Conservation (phyloP, 2,329 filamentous ascomycete species). For the Phaeomoniella chlamydospora region DNA sequence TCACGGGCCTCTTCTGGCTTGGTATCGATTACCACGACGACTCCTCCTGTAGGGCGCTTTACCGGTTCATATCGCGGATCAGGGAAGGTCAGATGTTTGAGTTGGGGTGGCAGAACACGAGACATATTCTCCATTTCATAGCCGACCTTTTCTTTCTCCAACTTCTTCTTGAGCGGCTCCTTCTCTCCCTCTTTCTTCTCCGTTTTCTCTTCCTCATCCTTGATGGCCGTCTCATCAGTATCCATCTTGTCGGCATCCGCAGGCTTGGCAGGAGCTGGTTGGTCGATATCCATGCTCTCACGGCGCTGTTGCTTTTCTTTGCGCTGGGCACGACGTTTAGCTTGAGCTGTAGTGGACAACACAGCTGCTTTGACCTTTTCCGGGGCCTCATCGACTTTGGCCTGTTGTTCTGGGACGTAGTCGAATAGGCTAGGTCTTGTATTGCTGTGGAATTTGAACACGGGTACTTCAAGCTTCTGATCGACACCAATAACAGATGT, state of each 20-base stretch:
- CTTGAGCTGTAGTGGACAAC: conserved; percentile 89
- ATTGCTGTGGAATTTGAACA: conserved; percentile 91
- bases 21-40: conserved; percentile 79
- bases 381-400: conserved; percentile 85
- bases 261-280: conserved; percentile 53
- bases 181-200: conserved; percentile 43
- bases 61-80: conserved; percentile 86
- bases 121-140: conserved; percentile 97
- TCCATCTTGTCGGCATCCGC: conserved; percentile 77
- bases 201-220: conserved; percentile 45
- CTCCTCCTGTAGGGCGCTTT: conserved; percentile 85
- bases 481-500: conserved; percentile 93
- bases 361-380: conserved; percentile 92
- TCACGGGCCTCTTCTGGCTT: conserved; percentile 64
- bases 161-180: conserved; percentile 68
- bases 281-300: conserved; percentile 92
- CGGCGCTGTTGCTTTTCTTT: conserved; percentile 81
- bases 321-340: conserved; percentile 84
- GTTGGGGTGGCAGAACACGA: conserved; percentile 75
- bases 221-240: conserved; percentile 34
- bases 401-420: conserved; percentile 91
- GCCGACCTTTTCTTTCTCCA: conserved; percentile 89
- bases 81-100: conserved; percentile 91
- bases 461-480: conserved; percentile 81
- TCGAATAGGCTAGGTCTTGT: conserved; percentile 92